Base-by-base conservation (phyloP, 139 green algal species). In the Chlamydomonas sp. region DNA sequence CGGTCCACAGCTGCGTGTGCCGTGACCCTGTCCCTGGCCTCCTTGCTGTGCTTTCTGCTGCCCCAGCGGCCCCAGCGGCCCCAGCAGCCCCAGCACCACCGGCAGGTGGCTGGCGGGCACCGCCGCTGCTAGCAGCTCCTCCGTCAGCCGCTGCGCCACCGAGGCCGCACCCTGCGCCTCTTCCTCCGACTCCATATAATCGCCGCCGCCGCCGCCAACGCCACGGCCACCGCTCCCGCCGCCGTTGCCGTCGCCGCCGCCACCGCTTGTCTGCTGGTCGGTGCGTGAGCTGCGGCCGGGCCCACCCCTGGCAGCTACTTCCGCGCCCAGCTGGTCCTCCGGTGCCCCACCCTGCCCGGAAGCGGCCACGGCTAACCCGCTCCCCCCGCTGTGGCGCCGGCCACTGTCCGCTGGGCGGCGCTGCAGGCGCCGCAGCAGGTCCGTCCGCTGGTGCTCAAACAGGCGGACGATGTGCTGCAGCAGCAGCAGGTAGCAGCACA, bases 121-220 rank as follows among this genome's bases (percentile, higher is more conserved):
- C 2, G 83, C 74, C 5, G 17, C 49, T 2, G 16, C 72, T 73
- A 87, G 66, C 1, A 80, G 62, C 49, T 49, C 2, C 61, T 87
- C 83, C 83, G 80, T 4, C 83, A 87, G 64, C 83, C 8, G 9
- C 83, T 75, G 62, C 83, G 73, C 83, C 62, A 31, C 83, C 73
- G 12, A 15, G 62, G 31, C 16, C 5, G 62, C 59, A 62, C 72
- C 62, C 9, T 62, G 72, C 31, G 63, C 74, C 83, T 87, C 83
- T 73, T 87, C 83, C 73, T 62, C 49, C 73, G 74, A 31, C 20
- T 63, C 73, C 83, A 87, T 87, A 73, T 87, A 87, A 31, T 87
- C 83, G 5, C 59, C 72, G 3, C 72, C 72, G n/a, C 3, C 31
- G 0, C 60, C 75, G 0, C 7, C 77, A 60, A 60, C 77, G 57